Evolutionary conservation across 2,329 filamentous ascomycete genomes (phyloP), one percentile per base, ranked within the genome.

Genomic region (Catunica adiposa): DNA sequence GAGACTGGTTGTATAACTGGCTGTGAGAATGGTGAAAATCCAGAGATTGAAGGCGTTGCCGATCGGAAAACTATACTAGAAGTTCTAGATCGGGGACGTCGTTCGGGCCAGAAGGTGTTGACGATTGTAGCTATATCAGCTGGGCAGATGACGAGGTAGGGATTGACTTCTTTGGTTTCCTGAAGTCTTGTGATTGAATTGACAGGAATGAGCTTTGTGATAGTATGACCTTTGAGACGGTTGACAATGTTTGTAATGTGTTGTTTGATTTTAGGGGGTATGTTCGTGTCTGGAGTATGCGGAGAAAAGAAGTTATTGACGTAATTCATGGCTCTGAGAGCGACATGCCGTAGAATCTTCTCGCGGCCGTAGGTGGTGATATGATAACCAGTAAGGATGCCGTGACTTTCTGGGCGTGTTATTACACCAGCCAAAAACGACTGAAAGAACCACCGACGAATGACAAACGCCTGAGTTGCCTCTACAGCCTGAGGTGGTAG

Each of bases 371-470:
- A 88, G 62, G 94, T 87, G 52, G 86, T 89, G 63, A 97, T 88
- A 69, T 95, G 87, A 66, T 94, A 90, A 63, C 94, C 87, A 56
- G 87, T 78, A 72, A 97, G 83, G 71, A 85, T 79, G 55, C 80
- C 79, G 61, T 80, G 76, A 54, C 76, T 89, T 76, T 98, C 92
- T 9, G 92, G 92, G 63, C 92, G 86, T 51, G 88, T 86, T 63
- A 97, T 79, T 54, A 88, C 83, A 62, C 86, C 84, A 50, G 87
- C 77, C 37, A 97, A 73, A 68, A 92, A 96, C 53, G 84, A 83
- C 60, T 88, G 85, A 66, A 97, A 95, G 60, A 96, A 82, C 82
- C 90, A 98, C 65, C 89, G 85, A 63, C 84, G 86, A 60, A 96
- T 82, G 61, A 97, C 78, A 72, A 89, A 94, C 62, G 82, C 82